Conservation (phyloP, 257 asterid species). For the Nicotiana paniculata region DNA sequence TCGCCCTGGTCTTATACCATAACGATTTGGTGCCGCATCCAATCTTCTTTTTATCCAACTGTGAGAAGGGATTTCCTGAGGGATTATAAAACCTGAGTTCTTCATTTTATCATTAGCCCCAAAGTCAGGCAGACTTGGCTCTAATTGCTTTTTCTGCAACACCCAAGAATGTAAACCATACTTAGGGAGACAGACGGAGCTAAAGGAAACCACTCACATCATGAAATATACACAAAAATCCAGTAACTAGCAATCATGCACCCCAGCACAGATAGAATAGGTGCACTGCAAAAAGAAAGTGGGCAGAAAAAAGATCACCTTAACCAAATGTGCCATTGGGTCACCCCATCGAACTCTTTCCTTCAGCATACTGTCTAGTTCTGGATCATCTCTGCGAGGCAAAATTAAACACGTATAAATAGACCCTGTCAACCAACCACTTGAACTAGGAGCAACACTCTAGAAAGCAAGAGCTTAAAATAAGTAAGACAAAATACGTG, state of each 20-base stretch:
- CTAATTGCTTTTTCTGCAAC: constrained; percentile 55
- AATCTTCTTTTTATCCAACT: constrained; percentile 76
- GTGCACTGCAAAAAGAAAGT: not conserved
- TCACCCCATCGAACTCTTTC: constrained; percentile 92
- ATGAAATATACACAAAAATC: not conserved
- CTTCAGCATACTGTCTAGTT: constrained; percentile 75
- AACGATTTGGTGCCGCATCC: constrained; percentile 76
- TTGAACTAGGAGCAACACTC: not conserved
- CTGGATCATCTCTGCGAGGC: constrained; percentile 70
- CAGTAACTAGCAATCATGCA: not conserved
- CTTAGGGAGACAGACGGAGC: not conserved
- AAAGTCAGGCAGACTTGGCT: constrained; percentile 46
- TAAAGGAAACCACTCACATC: not conserved
- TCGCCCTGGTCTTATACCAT: constrained; percentile 84
- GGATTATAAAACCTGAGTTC: constrained; percentile 76
- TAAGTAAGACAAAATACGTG: not conserved
- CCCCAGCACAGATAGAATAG: not conserved
- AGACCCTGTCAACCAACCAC: not conserved
- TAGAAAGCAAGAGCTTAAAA: not conserved
- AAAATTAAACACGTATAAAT: constrained; percentile 4
- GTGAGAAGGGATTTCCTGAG: constrained; percentile 72
- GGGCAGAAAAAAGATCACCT: constrained; percentile 24
- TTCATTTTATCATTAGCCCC: constrained; percentile 75
- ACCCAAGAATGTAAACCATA: constrained; percentile 4
- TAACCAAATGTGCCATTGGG: constrained; percentile 91